A percentile compares a stretch with the other conserved stretches of the same genome.
phyloP scores from a whole-genome alignment of 164 flowering plant genomes.

The Berberis vulgaris region DNA sequence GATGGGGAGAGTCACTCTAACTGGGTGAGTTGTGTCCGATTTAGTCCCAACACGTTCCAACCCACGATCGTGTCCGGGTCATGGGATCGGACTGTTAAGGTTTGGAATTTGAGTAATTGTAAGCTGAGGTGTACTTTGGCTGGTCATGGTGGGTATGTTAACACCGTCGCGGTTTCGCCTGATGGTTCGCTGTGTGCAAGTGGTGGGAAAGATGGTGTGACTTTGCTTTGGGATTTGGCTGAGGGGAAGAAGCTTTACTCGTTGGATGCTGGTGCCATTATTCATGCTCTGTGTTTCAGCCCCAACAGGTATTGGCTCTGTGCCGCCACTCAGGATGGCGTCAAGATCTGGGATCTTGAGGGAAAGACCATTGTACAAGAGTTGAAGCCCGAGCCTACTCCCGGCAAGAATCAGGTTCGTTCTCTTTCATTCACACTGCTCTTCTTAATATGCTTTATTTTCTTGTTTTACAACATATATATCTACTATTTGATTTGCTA shows the following conservation, averaged over 20 bases:
- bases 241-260: slow-evolving; percentile 78
- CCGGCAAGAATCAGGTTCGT: slow-evolving; percentile 29
- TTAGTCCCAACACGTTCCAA: slow-evolving; percentile 52
- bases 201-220: slow-evolving; percentile 81
- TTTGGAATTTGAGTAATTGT: slow-evolving; percentile 78
- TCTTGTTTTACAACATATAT: not conserved
- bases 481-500: not conserved
- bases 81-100: slow-evolving; percentile 74
- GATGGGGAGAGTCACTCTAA: slow-evolving; percentile 59
- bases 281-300: slow-evolving; percentile 79
- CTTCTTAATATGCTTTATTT: not conserved
- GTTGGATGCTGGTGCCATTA: slow-evolving; percentile 62
- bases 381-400: slow-evolving; percentile 45
- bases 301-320: slow-evolving; percentile 94
- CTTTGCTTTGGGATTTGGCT: slow-evolving; percentile 78
- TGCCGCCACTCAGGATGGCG: slow-evolving; percentile 70
- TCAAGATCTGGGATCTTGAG: slow-evolving; percentile 93
- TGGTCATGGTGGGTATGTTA: slow-evolving; percentile 71
- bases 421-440: not conserved
- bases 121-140: slow-evolving; percentile 51
- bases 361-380: slow-evolving; percentile 76
- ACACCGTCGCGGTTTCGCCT: slow-evolving; percentile 74
- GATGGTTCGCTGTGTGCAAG: slow-evolving; percentile 86
- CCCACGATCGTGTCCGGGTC: slow-evolving; percentile 81
- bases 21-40: slow-evolving; percentile 79